Percentiles rank a stretch among this genome's conserved stretches.
These are phyloP conservation scores for Papiliotrema flavescens DNA, from an alignment of 1,284 basidiomycete genomes.

Conservation along the genomic window DNA sequence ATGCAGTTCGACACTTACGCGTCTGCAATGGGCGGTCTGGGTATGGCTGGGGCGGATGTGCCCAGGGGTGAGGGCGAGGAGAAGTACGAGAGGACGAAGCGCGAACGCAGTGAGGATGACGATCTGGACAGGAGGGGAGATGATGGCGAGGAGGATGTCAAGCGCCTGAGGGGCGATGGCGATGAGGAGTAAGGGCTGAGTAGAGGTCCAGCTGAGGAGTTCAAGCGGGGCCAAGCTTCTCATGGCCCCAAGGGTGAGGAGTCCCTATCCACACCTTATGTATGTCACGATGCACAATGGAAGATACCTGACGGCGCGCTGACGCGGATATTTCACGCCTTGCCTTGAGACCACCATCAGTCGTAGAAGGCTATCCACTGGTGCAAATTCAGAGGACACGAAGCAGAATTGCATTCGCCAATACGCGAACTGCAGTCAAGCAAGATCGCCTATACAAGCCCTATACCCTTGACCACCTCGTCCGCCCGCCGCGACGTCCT, in stretches of 20 bases:
- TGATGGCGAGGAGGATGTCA: slow-evolving; percentile 38
- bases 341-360: too few species aligned
- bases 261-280: too few species aligned
- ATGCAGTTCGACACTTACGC: slow-evolving; percentile 80
- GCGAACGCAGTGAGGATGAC: slow-evolving; percentile 33
- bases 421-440: too few species aligned
- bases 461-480: slow-evolving; percentile 40
- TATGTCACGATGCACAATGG: too few species aligned
- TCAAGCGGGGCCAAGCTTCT: too few species aligned
- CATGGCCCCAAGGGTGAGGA: too few species aligned
- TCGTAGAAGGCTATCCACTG: too few species aligned
- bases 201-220: too few species aligned
- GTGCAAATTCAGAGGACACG: too few species aligned
- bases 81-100: slow-evolving; percentile 26
- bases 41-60: slow-evolving; percentile 75
- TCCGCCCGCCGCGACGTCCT: slow-evolving; percentile 26
- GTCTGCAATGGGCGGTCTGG: slow-evolving; percentile 72
- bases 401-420: too few species aligned
- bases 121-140: slow-evolving; percentile 33
- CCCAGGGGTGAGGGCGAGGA: slow-evolving; percentile 48
- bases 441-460: slow-evolving; percentile 16
- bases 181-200: neutral
- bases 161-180: neutral
- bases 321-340: too few species aligned
- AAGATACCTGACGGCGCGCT: too few species aligned